Conservation (phyloP, 768 basidiomycete genomes). For the Hypholoma fasciculare region DNA sequence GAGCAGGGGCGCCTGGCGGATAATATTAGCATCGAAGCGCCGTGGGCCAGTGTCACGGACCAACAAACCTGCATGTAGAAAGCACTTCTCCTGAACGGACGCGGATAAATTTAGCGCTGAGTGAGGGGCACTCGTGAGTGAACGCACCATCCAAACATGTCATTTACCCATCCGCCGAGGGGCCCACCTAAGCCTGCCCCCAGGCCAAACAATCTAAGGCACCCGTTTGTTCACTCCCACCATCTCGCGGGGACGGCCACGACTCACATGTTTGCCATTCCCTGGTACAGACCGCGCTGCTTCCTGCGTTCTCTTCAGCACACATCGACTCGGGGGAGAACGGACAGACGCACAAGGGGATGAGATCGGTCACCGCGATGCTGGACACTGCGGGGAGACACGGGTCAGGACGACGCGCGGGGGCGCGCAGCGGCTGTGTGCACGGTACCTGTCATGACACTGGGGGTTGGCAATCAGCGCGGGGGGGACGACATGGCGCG, state of each 20-base stretch:
- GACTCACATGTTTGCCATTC: constrained; percentile 82
- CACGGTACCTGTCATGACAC: constrained; percentile 78
- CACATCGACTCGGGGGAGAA: constrained; percentile 3
- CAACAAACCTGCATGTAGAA: constrained; percentile 78
- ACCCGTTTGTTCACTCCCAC: neutral
- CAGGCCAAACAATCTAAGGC: constrained; percentile 71
- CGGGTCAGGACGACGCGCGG: constrained; percentile 21
- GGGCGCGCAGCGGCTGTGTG: constrained; percentile 12
- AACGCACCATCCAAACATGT: constrained; percentile 80
- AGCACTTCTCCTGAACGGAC: constrained; percentile 66
- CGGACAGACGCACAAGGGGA: constrained; percentile 66
- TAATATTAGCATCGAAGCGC: constrained; percentile 11
- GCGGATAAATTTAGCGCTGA: constrained; percentile 11
- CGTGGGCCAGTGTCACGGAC: constrained; percentile 13
- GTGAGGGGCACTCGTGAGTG: constrained; percentile 4
- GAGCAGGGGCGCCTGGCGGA: constrained; percentile 70
- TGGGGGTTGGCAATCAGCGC: constrained; percentile 31
- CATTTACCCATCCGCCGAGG: constrained; percentile 83
- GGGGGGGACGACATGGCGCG: constrained; percentile 8
- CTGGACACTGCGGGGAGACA: constrained; percentile 60
- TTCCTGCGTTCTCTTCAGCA: constrained; percentile 45
- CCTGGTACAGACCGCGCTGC: constrained; percentile 89
- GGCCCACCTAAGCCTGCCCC: constrained; percentile 83
- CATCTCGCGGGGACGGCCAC: neutral
- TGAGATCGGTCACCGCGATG: constrained; percentile 83